Base-by-base conservation (phyloP, 83 land plant species). In the Isoetes engelmannii region DNA sequence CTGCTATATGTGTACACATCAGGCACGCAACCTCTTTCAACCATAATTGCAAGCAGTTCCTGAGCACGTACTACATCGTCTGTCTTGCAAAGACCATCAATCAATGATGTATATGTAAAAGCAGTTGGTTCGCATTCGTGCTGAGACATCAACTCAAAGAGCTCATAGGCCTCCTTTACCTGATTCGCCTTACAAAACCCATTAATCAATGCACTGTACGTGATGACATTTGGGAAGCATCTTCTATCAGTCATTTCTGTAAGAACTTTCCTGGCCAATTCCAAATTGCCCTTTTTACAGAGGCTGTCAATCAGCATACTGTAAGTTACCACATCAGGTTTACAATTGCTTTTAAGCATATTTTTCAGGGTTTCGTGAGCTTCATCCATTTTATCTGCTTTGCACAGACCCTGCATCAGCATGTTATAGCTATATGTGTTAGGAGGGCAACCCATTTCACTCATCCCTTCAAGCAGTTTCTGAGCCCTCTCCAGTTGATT, bases 341-440 rank as follows among this genome's bases (percentile, higher is more conserved):
- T 48, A 4, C 5, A 68, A 1, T 82, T 80, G 44, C 45, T 47
- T 41, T 50, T 48, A 9, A 60, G 58, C 89, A 86, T 84, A 60
- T 45, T 64, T 41, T 69, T 41, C 45, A 63, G 55, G 37, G 84
- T 46, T 20, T 79, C 63, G 17, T 63, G 49, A 50, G 85, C 85
- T 56, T 84, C 73, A 5, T 65, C 58, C 37, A 81, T 71, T 46
- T 77, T 75, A 12, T 76, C 72, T 67, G 64, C 75, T 46, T 77
- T 75, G 47, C 84, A 84, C n/a, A 84, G 71, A 37, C 87, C 84
- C 67, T 47, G 70, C 13, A 86, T 79, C 48, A 84, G 4, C 5
- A 65, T 54, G 66, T 53, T 55, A 28, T 55, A 69, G 13, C 43
- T 53, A 43, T 41, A 51, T 15, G 47, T 53, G 55, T 69, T 53